Conservation (phyloP, 2,329 filamentous ascomycete genomes). For the Boeremia exigua region DNA sequence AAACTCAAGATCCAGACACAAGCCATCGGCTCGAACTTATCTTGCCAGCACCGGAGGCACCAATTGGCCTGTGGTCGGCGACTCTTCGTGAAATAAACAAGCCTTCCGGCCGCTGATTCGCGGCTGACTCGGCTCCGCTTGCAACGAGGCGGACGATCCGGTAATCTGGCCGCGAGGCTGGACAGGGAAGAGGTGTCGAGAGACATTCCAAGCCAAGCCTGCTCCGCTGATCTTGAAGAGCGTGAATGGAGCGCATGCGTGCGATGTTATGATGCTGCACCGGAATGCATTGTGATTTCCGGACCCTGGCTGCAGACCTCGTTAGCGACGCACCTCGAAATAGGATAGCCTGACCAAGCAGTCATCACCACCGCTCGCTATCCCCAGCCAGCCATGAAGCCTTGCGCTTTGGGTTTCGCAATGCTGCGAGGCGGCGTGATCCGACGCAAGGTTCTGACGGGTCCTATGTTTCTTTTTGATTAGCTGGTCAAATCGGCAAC, state of each 20-base stretch:
- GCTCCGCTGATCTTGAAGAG: slow-evolving; percentile 23
- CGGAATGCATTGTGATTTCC: slow-evolving; percentile 12
- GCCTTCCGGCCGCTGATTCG: slow-evolving; percentile 37
- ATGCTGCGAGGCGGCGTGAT: slow-evolving; percentile 36
- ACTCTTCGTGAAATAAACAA: slow-evolving; percentile 36
- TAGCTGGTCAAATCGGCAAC: slow-evolving; percentile 35
- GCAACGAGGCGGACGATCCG: slow-evolving; percentile 38
- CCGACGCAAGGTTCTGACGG: slow-evolving; percentile 39
- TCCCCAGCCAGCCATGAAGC: slow-evolving; percentile 23
- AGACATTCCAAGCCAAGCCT: slow-evolving; percentile 7
- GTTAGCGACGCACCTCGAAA: slow-evolving; percentile 20
- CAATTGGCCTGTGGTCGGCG: slow-evolving; percentile 36
- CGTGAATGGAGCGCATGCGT: slow-evolving; percentile 15
- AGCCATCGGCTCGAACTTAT: slow-evolving; percentile 22
- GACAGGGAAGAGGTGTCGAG: slow-evolving; percentile 21
- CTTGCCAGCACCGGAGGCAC: slow-evolving; percentile 25
- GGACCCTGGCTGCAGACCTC: slow-evolving; percentile 9
- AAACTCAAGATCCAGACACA: slow-evolving; percentile 21
- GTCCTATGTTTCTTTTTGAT: slow-evolving; percentile 41
- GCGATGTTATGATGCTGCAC: slow-evolving; percentile 1
- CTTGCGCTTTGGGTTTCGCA: slow-evolving; percentile 32
- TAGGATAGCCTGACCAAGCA: slow-evolving; percentile 36
- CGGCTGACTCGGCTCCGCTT: slow-evolving; percentile 31
- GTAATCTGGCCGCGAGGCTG: slow-evolving; percentile 38
- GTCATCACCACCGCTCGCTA: slow-evolving; percentile 27